These are phyloP conservation scores for Corymbia calophylla DNA, from an alignment of 441 rosid genomes.

Conservation along the genomic window DNA sequence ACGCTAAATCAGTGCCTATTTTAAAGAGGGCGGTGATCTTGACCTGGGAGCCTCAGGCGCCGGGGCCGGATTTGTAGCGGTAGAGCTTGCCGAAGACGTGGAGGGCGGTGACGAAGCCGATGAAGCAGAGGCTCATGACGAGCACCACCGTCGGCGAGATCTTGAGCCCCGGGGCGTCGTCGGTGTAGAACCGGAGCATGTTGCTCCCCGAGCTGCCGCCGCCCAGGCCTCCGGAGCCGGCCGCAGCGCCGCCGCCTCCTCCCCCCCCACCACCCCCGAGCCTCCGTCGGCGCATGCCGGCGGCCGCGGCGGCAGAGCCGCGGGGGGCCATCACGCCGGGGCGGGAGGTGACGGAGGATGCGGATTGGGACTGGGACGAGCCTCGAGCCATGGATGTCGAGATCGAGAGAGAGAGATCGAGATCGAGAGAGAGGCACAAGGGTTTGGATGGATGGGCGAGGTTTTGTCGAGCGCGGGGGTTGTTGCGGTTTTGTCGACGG, in stretches of 20 bases:
- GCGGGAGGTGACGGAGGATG: conserved; percentile 42
- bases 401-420: not conserved
- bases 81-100: conserved; percentile 85
- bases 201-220: conserved; percentile 26
- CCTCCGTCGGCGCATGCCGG: conserved; percentile 74
- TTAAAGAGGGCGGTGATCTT: not conserved
- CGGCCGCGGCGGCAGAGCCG: conserved; percentile 77
- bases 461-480: not conserved
- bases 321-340: conserved; percentile 71
- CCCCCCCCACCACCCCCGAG: conserved; percentile 26
- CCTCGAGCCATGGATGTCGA: conserved; percentile 59
- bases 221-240: conserved; percentile 6
- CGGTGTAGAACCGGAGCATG: conserved; percentile 93
- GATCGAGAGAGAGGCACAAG: not conserved
- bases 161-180: conserved; percentile 81
- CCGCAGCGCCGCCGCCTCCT: not conserved
- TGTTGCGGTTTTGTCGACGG: not conserved
- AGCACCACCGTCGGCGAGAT: conserved; percentile 91
- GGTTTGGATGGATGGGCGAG: not conserved
- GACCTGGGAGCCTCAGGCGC: conserved; percentile 15
- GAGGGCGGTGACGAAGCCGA: conserved; percentile 82
- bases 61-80: conserved; percentile 44
- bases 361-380: conserved; percentile 63
- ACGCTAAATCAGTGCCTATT: not conserved
- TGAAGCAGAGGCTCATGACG: conserved; percentile 88